A percentile compares a stretch with the other conserved stretches of the same genome.
Conservation (phyloP, 1,284 basidiomycete genomes). For the Marasmius fiardii region DNA sequence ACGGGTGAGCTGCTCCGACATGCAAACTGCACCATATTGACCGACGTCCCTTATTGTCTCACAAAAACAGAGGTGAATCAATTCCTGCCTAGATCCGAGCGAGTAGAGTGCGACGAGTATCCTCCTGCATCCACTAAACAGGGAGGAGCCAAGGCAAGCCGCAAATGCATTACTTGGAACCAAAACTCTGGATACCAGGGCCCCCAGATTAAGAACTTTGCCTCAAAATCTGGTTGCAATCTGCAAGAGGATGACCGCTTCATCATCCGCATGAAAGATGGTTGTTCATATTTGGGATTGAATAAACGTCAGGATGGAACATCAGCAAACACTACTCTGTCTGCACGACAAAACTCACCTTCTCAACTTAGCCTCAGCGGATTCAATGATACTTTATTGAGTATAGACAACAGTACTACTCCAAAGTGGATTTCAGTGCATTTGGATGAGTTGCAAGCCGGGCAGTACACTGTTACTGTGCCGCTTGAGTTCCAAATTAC, state of each 20-base stretch:
- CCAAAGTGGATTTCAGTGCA: slow-evolving; percentile 15
- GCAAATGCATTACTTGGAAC: not conserved
- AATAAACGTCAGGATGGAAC: not conserved
- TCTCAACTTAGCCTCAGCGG: not conserved
- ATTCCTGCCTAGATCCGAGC: not conserved
- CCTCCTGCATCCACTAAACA: not conserved
- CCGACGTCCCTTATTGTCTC: no score
- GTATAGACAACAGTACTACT: slow-evolving; percentile 10
- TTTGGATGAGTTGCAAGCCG: not conserved
- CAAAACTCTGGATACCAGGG: not conserved
- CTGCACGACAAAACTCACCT: not conserved
- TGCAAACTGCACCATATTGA: no score
- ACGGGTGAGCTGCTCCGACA: not conserved
- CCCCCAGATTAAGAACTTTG: not conserved
- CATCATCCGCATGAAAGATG: not conserved
- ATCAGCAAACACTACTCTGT: not conserved
- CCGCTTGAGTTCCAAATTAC: not conserved
- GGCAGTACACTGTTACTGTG: not conserved
- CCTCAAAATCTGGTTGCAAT: not conserved
- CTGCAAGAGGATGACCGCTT: not conserved
- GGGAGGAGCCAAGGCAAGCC: not conserved
- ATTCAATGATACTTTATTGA: slow-evolving; percentile 6
- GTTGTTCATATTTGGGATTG: not conserved
- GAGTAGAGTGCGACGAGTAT: not conserved
- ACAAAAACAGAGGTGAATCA: not conserved